Conservation (phyloP, 306 rosid species). For the Gillenia trifoliata region DNA sequence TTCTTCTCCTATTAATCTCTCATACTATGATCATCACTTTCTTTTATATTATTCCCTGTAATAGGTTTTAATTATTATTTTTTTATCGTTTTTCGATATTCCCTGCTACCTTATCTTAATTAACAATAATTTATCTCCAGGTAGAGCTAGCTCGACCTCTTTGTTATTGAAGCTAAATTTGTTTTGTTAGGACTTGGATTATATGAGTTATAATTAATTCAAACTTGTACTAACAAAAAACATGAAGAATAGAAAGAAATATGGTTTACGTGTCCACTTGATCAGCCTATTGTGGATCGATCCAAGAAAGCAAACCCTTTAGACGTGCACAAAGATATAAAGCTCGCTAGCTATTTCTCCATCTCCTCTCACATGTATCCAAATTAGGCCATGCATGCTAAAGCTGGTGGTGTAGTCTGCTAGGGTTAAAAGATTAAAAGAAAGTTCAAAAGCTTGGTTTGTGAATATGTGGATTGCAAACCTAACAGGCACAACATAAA, state of each 20-base stretch:
- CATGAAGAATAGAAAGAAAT: not conserved
- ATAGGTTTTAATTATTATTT: not conserved
- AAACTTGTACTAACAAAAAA: not conserved
- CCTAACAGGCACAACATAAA: not conserved
- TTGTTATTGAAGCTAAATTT: not conserved
- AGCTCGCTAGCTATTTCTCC: not conserved
- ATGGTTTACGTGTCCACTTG: not conserved
- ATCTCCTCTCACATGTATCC: not conserved
- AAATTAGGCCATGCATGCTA: not conserved
- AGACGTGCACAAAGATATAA: not conserved
- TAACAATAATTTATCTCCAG: not conserved
- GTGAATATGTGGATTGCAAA: conserved; percentile 30
- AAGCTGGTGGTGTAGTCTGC: not conserved
- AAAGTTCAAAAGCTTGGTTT: not conserved
- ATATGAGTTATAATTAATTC: not conserved
- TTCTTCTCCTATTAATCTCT: not conserved
- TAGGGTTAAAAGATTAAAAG: not conserved
- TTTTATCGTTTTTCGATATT: not conserved
- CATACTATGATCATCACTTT: not conserved
- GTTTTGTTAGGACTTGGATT: not conserved
- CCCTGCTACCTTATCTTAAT: not conserved
- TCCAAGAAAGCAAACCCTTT: not conserved
- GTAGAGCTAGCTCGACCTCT: not conserved
- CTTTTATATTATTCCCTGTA: not conserved
- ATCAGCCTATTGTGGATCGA: not conserved